Evolutionary conservation across 2,329 filamentous ascomycete genomes (phyloP).

Genomic region (Elsinoe arachidis): DNA sequence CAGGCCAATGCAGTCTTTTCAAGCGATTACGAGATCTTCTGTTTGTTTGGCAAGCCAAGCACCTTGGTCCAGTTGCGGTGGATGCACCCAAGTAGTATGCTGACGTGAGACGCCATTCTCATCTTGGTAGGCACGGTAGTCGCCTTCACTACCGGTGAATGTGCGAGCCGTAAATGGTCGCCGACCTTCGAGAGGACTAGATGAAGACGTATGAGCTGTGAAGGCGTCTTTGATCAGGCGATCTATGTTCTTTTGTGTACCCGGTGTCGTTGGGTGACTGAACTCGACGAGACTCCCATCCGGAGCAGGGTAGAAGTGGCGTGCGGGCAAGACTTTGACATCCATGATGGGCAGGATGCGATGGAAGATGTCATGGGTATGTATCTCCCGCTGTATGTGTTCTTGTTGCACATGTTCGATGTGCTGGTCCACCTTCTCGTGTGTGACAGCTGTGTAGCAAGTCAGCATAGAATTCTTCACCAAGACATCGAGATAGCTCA

Average conservation of each 20-base stretch:
- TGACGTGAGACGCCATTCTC: slow-evolving; percentile 35
- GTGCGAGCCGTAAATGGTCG: slow-evolving; percentile 28
- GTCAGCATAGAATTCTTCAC: not conserved
- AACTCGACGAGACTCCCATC: slow-evolving; percentile 34
- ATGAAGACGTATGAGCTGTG: slow-evolving; percentile 21
- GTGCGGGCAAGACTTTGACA: slow-evolving; percentile 44
- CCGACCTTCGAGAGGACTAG: slow-evolving; percentile 15
- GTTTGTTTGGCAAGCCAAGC: slow-evolving; percentile 28
- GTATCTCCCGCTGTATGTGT: slow-evolving; percentile 44
- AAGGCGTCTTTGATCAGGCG: slow-evolving; percentile 29
- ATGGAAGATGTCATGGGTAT: slow-evolving; percentile 46
- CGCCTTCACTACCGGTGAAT: slow-evolving; percentile 33
- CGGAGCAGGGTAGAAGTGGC: slow-evolving; percentile 40
- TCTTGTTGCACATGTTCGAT: slow-evolving; percentile 41
- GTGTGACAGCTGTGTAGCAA: slow-evolving; percentile 37
- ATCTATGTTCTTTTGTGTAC: slow-evolving; percentile 20
- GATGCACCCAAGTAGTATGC: slow-evolving; percentile 39
- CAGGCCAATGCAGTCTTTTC: not conserved
- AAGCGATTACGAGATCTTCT: slow-evolving; percentile 24
- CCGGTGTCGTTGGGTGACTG: slow-evolving; percentile 34
- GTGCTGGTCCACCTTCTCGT: slow-evolving; percentile 39
- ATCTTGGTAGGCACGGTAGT: slow-evolving; percentile 31
- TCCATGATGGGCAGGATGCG: slow-evolving; percentile 46
- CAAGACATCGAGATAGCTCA: slow-evolving; percentile 10
- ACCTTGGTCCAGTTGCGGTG: slow-evolving; percentile 32